Conservation (phyloP, 371 early-diverging fungal genomes). For the Actinomortierella ambigua region DNA sequence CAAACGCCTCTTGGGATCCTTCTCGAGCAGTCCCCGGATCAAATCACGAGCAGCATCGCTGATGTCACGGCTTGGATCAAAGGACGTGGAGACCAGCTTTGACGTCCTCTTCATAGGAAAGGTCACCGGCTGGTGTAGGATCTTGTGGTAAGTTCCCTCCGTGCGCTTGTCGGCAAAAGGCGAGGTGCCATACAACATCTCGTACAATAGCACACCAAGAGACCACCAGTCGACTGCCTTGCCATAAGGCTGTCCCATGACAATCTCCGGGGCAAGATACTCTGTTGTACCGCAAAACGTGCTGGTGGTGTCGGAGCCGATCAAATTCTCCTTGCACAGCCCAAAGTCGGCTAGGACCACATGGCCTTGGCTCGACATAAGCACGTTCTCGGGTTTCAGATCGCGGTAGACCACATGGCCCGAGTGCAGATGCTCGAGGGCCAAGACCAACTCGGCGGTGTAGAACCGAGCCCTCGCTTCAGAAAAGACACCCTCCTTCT, state of each 20-base stretch:
- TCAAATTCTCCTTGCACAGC: slow-evolving; percentile 72
- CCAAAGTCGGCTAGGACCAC: slow-evolving; percentile 81
- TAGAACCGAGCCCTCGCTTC: slow-evolving; percentile 66
- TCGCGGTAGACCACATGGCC: slow-evolving; percentile 68
- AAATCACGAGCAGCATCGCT: slow-evolving; percentile 50
- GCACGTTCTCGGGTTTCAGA: slow-evolving; percentile 65
- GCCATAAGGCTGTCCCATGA: slow-evolving; percentile 63
- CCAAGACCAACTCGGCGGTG: slow-evolving; percentile 68
- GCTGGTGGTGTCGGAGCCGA: slow-evolving; percentile 54
- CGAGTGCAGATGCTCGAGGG: slow-evolving; percentile 70
- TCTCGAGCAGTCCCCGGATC: slow-evolving; percentile 54
- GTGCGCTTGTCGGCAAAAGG: slow-evolving; percentile 66
- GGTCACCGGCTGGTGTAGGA: slow-evolving; percentile 57
- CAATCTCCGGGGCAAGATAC: slow-evolving; percentile 72
- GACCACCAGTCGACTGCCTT: slow-evolving; percentile 83
- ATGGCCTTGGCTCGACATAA: slow-evolving; percentile 68
- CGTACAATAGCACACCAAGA: slow-evolving; percentile 78
- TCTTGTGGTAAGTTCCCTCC: slow-evolving; percentile 61
- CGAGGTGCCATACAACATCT: slow-evolving; percentile 69
- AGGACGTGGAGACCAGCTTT: slow-evolving; percentile 22
- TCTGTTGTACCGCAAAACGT: slow-evolving; percentile 85
- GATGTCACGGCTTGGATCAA: slow-evolving; percentile 2
- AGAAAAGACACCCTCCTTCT: slow-evolving; percentile 56
- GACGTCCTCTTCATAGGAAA: slow-evolving; percentile 41
- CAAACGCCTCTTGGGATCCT: slow-evolving; percentile 59